phyloP scores from a whole-genome alignment of 805 yeast genomes.

The Saturnispora zaruensis region DNA sequence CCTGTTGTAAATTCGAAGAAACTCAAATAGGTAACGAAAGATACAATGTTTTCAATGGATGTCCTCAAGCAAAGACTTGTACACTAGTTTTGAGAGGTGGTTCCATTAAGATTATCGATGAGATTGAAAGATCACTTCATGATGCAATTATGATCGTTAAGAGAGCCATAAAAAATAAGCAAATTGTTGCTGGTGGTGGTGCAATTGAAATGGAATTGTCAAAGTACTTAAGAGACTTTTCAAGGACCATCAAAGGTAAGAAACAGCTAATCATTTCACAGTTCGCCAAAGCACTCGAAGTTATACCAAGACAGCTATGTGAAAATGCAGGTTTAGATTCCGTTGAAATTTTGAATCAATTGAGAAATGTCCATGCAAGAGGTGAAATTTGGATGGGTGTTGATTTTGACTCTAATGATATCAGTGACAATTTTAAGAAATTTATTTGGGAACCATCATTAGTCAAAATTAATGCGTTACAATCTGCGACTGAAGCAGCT shows the following conservation, averaged over 20 bases:
- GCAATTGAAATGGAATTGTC: slow-evolving; percentile 98
- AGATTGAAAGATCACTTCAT: slow-evolving; percentile 93
- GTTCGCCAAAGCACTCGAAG: slow-evolving; percentile 89
- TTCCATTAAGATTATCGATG: slow-evolving; percentile 97
- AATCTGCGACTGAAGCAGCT: slow-evolving; percentile 96
- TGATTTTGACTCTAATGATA: slow-evolving; percentile 75
- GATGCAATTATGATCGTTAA: slow-evolving; percentile 99
- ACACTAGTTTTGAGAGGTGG: slow-evolving; percentile 94
- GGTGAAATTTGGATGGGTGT: slow-evolving; percentile 91
- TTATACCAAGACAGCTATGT: slow-evolving; percentile 94
- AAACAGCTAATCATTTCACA: slow-evolving; percentile 90
- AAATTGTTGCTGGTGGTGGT: slow-evolving; percentile 97
- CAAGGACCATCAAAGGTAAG: slow-evolving; percentile 87
- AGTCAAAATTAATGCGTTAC: slow-evolving; percentile 87
- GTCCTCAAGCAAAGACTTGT: slow-evolving; percentile 88
- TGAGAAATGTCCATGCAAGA: slow-evolving; percentile 90
- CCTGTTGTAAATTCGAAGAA: slow-evolving; percentile 82
- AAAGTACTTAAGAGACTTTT: slow-evolving; percentile 74
- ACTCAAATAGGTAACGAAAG: slow-evolving; percentile 94
- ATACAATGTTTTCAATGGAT: slow-evolving; percentile 85
- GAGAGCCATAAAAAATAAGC: slow-evolving; percentile 79
- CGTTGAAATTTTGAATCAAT: slow-evolving; percentile 81
- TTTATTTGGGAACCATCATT: slow-evolving; percentile 98
- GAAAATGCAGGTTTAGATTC: slow-evolving; percentile 99
- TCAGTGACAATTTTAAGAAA: slow-evolving; percentile 74